phyloP scores from a whole-genome alignment of 257 asterid genomes.

The Nicotiana benthamiana region DNA sequence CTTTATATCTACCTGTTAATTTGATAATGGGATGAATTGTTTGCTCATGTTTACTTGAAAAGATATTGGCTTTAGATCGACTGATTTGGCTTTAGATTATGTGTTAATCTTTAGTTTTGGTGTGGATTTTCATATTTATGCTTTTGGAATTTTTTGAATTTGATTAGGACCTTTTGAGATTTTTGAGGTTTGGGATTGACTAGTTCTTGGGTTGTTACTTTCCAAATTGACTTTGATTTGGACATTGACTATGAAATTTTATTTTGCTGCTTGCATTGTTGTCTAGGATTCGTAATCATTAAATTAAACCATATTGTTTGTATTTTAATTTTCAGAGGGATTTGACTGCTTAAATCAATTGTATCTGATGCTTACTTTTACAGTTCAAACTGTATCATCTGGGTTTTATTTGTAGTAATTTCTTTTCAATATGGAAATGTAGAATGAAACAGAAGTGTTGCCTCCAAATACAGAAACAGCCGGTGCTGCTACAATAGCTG shows the following conservation, averaged over 20 bases:
- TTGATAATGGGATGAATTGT: not conserved
- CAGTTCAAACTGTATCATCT: not conserved
- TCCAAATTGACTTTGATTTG: not conserved
- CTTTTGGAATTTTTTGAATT: not conserved
- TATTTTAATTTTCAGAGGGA: not conserved
- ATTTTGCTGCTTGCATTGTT: not conserved
- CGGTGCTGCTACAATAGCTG: constrained; percentile 23
- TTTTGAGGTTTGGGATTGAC: not conserved
- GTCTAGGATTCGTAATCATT: not conserved
- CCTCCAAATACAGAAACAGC: constrained; percentile 44
- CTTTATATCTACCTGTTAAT: not conserved
- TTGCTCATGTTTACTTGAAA: not conserved
- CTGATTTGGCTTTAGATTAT: not conserved
- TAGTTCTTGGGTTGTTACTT: not conserved
- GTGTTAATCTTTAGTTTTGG: not conserved
- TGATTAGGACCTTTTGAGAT: not conserved
- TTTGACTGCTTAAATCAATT: not conserved
- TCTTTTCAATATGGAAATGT: constrained; percentile 8
- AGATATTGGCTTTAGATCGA: not conserved
- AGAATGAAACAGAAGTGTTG: constrained; percentile 54
- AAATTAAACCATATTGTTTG: not conserved
- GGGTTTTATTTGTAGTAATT: not conserved
- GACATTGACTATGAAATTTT: not conserved
- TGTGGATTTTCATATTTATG: not conserved
- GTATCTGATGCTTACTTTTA: not conserved